Evolutionary conservation across 2,329 filamentous ascomycete species (phyloP), one percentile per base, ranked within the genome.

Genomic region (Aspergillus sergii): DNA sequence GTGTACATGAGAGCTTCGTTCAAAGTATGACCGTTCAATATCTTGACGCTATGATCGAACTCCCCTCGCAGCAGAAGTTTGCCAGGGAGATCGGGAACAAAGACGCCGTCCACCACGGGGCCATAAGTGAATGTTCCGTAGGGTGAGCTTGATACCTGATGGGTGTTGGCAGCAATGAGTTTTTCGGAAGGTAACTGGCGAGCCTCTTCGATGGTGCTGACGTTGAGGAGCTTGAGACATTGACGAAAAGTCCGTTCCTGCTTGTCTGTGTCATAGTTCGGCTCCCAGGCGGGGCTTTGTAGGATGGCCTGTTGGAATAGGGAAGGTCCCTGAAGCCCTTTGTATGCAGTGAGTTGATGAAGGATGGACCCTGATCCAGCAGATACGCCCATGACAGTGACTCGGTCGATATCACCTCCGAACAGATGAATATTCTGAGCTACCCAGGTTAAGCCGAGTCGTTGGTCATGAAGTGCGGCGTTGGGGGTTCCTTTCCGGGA

Each of bases 381-480:
- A 19, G 80, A 83, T 63, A 83, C 75, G 3, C 73, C 73, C 65
- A 74, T 72, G 4, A 74, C 66, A 0, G 84, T 86, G 43, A 87
- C 80, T 16, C 78, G 76, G 3, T 77, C 71, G 3, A 80, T 74
- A 69, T 87, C 82, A 14, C 86, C 86, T 11, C 86, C 85, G 66
- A 88, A 88, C 12, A 80, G 72, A 66, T 82, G 75, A 59, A 87
- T 86, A 64, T 86, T 76, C 46, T 81, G 71, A 59, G 84, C 80
- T 3, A 88, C 79, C 86, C 86, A 89, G 67, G 87, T 77, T 9
- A 89, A 74, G 28, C 84, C 85, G 21, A 86, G 75, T 14, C 83
- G 78, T 69, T 88, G 86, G 63, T 88, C 85, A 58, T 81, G 76
- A 0, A 86, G 73, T 2, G 79, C 85, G 10, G 79, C 80, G 67